Evolutionary conservation across 2,329 filamentous ascomycete genomes (phyloP), one percentile per base, ranked within the genome.

Genomic region (Pestalotiopsis fici): DNA sequence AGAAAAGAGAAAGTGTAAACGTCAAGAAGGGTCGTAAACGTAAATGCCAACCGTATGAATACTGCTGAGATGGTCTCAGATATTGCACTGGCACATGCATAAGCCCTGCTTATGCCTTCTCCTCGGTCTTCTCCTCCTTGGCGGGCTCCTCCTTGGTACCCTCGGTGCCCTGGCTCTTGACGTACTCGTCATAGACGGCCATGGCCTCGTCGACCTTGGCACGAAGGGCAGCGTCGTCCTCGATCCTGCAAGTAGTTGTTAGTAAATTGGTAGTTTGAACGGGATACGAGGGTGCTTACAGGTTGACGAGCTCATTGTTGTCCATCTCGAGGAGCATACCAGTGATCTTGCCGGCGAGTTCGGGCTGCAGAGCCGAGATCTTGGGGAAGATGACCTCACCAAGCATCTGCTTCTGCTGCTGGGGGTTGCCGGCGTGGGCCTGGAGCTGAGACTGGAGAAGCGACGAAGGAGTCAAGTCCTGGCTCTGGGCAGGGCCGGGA

Each of bases 291-390:
- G 6, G 28, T 71, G 93, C 95, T 93, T 91, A 97, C 93, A 99
- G 89, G 83, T 93, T 93, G 78, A 99, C 88, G 75, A 99, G 87
- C 86, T 99, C 96, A 67, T 87, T 81, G 83, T 98, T 98, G 77
- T 98, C 96, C 96, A 99, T 99, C 89, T 99, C 96, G 76, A 99
- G 85, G 76, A 99, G 92, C 96, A 99, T 99, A 84, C 96, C 96
- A 70, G 96, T 99, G 82, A 99, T 98, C 91, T 99, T 99, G 79
- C 96, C 96, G 70, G 96, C 96, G 77, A 99, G 88, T 76, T 98
- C 95, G 69, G 94, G 93, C 86, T 99, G 96, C 83, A 97, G 91
- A 74, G 89, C 90, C 82, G 95, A 91, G 77, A 99, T 98, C 92
- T 98, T 99, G 79, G 96, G 96, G 88, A 98, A 99, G 75, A 99